Evolutionary conservation across 75 land plant genomes (phyloP).

Genomic region (Ceratopteris richardii): DNA sequence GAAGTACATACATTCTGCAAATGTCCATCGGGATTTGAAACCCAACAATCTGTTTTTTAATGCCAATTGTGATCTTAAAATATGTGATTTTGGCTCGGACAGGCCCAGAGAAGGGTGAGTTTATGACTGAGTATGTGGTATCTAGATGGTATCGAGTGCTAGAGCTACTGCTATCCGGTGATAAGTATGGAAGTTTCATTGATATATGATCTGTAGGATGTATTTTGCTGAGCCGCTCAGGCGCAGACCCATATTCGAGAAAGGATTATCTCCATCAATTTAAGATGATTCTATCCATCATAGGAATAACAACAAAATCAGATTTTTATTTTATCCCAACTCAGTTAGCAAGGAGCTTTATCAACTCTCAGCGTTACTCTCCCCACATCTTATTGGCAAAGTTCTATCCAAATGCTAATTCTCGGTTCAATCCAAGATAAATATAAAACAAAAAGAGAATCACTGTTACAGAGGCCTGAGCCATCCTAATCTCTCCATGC

Average conservation of each 20-base stretch:
- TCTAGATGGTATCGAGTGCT: slow-evolving; percentile 33
- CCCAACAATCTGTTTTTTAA: too few species aligned
- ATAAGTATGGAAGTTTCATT: slow-evolving; percentile 15
- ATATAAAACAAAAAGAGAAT: slow-evolving; percentile 26
- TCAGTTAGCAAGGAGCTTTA: slow-evolving; percentile 58
- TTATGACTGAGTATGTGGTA: too few species aligned
- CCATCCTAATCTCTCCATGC: too few species aligned
- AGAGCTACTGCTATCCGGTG: slow-evolving; percentile 26
- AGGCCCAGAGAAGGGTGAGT: slow-evolving; percentile 14
- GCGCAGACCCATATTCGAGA: neutral
- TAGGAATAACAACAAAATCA: slow-evolving; percentile 58
- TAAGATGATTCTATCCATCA: slow-evolving; percentile 59
- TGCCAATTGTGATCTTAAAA: too few species aligned
- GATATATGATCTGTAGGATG: slow-evolving; percentile 37
- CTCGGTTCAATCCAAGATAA: slow-evolving; percentile 23
- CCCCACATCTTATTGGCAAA: slow-evolving; percentile 6
- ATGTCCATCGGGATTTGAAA: too few species aligned
- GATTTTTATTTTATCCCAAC: slow-evolving; percentile 64
- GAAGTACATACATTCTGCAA: too few species aligned
- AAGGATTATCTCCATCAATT: too few species aligned
- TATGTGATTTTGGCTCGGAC: slow-evolving; percentile 19
- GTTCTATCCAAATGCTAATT: slow-evolving; percentile 12
- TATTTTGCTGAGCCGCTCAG: too few species aligned
- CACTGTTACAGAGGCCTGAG: slow-evolving; percentile 27
- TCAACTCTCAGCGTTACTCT: slow-evolving; percentile 40